phyloP scores from a whole-genome alignment of 2,329 filamentous ascomycete species.

The Cryphonectria naterciae region DNA sequence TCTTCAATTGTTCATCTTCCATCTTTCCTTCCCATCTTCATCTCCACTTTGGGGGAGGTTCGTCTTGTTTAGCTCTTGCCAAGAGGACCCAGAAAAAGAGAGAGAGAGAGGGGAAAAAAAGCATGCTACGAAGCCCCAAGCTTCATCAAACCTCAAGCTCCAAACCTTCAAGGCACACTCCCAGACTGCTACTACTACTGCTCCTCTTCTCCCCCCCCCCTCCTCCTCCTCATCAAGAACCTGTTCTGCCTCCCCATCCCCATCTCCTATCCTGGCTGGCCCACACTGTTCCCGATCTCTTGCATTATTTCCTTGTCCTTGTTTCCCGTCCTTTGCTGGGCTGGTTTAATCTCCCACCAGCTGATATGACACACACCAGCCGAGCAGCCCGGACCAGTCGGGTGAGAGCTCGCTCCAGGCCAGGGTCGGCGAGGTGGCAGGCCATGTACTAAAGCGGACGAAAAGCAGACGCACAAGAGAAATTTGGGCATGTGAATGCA shows the following conservation, averaged over 20 bases:
- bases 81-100: not conserved
- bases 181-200: no score
- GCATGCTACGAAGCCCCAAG: not conserved
- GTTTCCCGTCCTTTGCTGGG: not conserved
- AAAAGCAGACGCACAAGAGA: not conserved
- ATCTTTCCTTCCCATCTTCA: not conserved
- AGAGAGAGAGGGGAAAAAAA: no score
- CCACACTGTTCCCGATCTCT: not conserved
- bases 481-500: slow-evolving; percentile 6
- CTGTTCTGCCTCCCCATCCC: not conserved
- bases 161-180: no score
- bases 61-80: not conserved
- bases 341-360: slow-evolving; percentile 1
- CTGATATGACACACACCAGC: not conserved
- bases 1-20: not conserved
- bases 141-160: not conserved
- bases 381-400: not conserved
- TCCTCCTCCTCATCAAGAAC: not conserved
- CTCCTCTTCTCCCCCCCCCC: no score
- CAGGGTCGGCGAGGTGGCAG: not conserved
- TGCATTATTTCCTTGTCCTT: not conserved
- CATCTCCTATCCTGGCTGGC: not conserved
- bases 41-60: not conserved
- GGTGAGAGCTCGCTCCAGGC: not conserved
- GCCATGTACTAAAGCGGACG: not conserved